Evolutionary conservation across 78 protist genomes (phyloP).

Genomic region (Anaeramoeba flamelloides): DNA sequence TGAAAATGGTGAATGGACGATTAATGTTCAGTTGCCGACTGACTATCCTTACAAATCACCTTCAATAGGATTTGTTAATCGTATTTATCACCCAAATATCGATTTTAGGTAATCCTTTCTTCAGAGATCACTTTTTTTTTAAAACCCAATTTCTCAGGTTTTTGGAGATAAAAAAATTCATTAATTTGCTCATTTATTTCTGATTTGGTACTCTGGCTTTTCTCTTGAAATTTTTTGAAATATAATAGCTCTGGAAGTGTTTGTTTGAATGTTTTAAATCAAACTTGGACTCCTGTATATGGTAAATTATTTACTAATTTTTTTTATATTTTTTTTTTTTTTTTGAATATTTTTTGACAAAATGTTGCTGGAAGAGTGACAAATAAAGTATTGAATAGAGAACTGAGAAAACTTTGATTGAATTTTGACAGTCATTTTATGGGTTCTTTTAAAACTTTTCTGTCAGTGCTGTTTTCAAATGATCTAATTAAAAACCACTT

Average conservation of each 20-base stretch:
- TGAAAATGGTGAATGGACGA: conserved; percentile 69
- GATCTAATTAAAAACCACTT: too few relatives aligned
- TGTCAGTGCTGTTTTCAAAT: too few relatives aligned
- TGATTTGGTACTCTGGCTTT: background rate
- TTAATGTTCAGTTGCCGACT: conserved; percentile 70
- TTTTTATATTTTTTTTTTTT: too few relatives aligned
- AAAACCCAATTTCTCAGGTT: background rate
- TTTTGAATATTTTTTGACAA: too few relatives aligned
- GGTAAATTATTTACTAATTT: conserved; percentile 42
- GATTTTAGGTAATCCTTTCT: conserved; percentile 47
- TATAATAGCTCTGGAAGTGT: conserved; percentile 75
- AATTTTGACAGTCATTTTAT: too few relatives aligned
- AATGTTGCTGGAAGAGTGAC: too few relatives aligned
- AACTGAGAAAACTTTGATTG: too few relatives aligned
- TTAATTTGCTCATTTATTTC: background rate
- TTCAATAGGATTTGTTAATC: conserved; percentile 70
- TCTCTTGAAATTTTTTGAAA: background rate
- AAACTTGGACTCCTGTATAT: conserved; percentile 92
- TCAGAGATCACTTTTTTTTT: background rate
- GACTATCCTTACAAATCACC: conserved; percentile 90
- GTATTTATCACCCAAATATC: conserved; percentile 87
- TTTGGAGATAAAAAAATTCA: too few relatives aligned
- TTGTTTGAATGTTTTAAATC: conserved; percentile 88
- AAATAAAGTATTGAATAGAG: too few relatives aligned
- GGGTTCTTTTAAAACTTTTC: too few relatives aligned